These are phyloP conservation scores for Aureobasidium namibiae DNA, from an alignment of 2,329 filamentous ascomycete species.

Conservation along the genomic window DNA sequence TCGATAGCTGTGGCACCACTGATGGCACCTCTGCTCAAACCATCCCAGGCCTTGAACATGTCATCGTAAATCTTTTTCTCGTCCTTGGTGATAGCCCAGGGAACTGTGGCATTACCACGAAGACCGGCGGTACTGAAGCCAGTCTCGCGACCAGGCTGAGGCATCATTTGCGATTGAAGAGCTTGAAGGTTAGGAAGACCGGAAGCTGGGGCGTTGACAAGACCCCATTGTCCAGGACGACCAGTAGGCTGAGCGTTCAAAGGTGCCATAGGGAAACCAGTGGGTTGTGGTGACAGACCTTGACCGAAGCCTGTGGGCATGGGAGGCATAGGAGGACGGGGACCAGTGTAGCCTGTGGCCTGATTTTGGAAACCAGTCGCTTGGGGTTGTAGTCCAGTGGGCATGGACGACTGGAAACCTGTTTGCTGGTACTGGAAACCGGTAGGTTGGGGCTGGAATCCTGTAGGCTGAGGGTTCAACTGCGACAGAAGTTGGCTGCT, in stretches of 20 bases:
- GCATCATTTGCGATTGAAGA: conserved; percentile 92
- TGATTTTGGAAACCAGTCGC: conserved; percentile 50
- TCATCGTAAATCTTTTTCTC: conserved; percentile 96
- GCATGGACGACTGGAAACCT: conserved; percentile 44
- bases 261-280: conserved; percentile 53
- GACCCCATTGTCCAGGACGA: conserved; percentile 90
- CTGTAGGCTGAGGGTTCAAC: conserved; percentile 45
- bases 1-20: conserved; percentile 89
- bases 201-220: conserved; percentile 84
- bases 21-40: conserved; percentile 85
- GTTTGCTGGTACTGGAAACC: conserved; percentile 51
- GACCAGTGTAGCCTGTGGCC: conserved; percentile 71
- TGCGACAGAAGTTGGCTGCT: conserved; percentile 54
- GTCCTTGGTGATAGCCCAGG: conserved; percentile 97
- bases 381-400: conserved; percentile 57
- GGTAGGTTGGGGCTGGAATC: conserved; percentile 50
- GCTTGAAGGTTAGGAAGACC: conserved; percentile 92
- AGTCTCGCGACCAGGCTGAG: conserved; percentile 81
- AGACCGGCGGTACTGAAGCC: conserved; percentile 82
- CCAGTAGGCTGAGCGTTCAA: conserved; percentile 93
- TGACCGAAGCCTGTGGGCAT: conserved; percentile 72
- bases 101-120: conserved; percentile 88
- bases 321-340: conserved; percentile 67
- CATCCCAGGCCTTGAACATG: conserved; percentile 94
- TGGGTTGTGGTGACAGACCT: conserved; percentile 51